Base-by-base conservation (phyloP, 2,329 filamentous ascomycete genomes). In the Ceratocystis lukuohia region DNA sequence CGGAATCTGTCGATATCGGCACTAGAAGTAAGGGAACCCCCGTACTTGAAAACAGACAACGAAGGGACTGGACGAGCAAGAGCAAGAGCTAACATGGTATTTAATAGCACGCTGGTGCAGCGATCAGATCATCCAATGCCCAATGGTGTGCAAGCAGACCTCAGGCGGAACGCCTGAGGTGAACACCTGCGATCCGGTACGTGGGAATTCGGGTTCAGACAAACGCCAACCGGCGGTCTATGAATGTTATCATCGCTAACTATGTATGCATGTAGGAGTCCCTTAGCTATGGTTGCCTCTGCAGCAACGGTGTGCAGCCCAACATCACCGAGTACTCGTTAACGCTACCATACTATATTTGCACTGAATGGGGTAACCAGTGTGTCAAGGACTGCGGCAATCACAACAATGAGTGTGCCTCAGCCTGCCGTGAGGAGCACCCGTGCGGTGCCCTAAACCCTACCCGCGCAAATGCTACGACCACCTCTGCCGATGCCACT, bases 311-410 rank as follows among this genome's bases (percentile, higher is more conserved):
- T 73, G 74, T 80, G 69, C 76, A 81, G 64, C 89, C 89, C 70
- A 91, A 92, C 76, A 76, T 89, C 62, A 84, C 86, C 72, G 82
- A 92, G 76, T 94, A 88, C 81, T 87, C 86, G 22, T 80, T 90
- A 71, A 92, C 89, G 1, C 79, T 94, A 30, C 89, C 89, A 44
- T 93, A 84, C 81, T 89, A 86, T 77, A 80, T 85, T 71, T 94
- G 89, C 81, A 80, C 80, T 61, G 80, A 88, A 76, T 90, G 82
- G 80, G 86, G 84, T 71, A 84, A 78, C 74, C 83, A 90, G 75
- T 91, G 88, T 74, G 84, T 88, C 12, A 72, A 70, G 1, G 75
- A 69, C 67, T 91, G 88, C 75, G 77, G 75, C 44, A 68, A 72
- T 62, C 73, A 76, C 69, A 78, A 86, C 75, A 80, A 80, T 70